Percentiles rank a stretch among this genome's conserved stretches.
Evolutionary conservation across 805 yeast genomes (phyloP).

Genomic region (Saturnispora ahearnii): DNA sequence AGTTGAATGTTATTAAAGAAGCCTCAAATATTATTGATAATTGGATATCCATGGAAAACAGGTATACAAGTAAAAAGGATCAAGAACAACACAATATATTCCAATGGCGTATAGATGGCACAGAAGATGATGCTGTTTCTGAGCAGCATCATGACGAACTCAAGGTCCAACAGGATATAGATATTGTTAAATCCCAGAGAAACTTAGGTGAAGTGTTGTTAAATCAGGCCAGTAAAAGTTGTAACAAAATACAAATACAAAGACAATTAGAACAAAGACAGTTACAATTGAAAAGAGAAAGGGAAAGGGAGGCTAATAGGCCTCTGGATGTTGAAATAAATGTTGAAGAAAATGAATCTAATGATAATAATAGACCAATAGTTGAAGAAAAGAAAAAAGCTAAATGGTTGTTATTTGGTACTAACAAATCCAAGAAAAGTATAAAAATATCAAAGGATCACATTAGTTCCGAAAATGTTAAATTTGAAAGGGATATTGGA

Average conservation of each 20-base stretch:
- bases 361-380: neutral
- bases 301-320: neutral
- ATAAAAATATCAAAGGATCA: neutral
- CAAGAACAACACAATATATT: neutral
- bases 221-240: neutral
- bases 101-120: neutral
- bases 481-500: constrained; percentile 10
- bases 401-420: neutral
- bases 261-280: neutral
- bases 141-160: constrained; percentile 3
- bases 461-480: neutral
- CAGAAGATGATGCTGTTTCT: neutral
- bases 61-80: constrained; percentile 11
- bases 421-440: neutral
- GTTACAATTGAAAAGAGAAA: neutral
- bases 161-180: neutral
- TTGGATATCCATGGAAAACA: constrained; percentile 25
- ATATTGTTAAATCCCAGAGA: neutral
- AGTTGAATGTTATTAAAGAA: constrained; percentile 12
- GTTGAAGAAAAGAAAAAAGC: neutral
- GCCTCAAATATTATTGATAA: constrained; percentile 12
- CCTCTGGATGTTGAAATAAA: neutral
- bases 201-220: neutral
- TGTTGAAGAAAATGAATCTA: neutral
- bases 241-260: neutral